Conservation (phyloP, 169 alveolate genomes). For the Cyclospora cayetanensis region DNA sequence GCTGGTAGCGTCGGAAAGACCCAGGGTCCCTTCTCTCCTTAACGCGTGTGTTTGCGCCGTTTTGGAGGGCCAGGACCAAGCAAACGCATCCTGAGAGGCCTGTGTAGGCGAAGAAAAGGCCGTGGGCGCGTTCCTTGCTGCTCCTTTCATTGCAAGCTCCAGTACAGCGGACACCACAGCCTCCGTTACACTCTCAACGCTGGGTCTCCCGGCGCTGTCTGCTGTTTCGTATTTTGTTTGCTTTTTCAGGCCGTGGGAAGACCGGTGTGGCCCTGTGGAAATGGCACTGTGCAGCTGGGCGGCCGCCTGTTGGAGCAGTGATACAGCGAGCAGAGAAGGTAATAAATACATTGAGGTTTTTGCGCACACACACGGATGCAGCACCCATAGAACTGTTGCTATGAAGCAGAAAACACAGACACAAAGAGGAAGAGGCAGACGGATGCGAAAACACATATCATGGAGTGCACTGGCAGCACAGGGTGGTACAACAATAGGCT, state of each 20-base stretch:
- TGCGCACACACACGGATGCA: no score
- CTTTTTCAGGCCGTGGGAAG: background rate
- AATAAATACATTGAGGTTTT: background rate
- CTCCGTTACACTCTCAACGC: background rate
- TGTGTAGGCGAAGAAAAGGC: background rate
- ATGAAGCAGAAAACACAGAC: no score
- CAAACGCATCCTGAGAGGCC: background rate
- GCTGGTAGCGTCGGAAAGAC: background rate
- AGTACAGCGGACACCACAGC: background rate
- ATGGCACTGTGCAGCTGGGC: background rate
- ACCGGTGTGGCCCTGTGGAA: background rate
- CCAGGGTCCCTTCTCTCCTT: background rate
- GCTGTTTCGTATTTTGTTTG: background rate
- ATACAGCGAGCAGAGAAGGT: background rate
- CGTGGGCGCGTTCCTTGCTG: constrained; percentile 1
- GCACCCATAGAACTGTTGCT: no score
- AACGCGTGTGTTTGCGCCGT: background rate
- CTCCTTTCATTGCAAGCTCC: background rate
- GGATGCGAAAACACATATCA: no score
- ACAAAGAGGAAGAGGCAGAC: no score
- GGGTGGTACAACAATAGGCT: no score
- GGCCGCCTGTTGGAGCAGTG: background rate
- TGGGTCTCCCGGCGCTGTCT: background rate
- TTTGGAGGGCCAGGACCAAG: background rate
- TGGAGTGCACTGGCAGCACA: no score